Conservation (phyloP, 1,139 yeast species). For the Taphrina populina region DNA sequence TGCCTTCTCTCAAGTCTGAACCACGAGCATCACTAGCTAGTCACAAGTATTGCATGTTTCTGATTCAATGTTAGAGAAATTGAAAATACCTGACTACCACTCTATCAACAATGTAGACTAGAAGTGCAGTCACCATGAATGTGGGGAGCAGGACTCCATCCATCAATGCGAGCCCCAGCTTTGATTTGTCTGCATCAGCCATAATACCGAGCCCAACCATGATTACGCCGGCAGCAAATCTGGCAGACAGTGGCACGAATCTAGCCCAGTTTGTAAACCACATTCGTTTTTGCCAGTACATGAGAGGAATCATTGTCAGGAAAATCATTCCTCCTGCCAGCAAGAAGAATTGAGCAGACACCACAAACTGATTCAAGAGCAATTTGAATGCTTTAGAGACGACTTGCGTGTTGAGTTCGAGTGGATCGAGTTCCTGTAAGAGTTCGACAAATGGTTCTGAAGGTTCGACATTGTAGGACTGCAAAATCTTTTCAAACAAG, state of each 20-base stretch:
- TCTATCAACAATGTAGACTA: background rate
- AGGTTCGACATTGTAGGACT: conserved; percentile 17
- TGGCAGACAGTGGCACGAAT: conserved; percentile 12
- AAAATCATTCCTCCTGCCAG: conserved; percentile 19
- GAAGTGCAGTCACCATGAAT: conserved; percentile 12
- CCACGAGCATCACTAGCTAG: no score
- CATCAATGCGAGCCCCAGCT: background rate
- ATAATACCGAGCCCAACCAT: conserved; percentile 14
- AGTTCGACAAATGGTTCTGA: conserved; percentile 10
- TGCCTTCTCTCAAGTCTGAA: background rate
- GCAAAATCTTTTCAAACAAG: conserved; percentile 14
- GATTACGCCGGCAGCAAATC: conserved; percentile 5
- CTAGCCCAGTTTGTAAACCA: conserved; percentile 17
- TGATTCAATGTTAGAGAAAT: background rate
- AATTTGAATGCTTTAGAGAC: conserved; percentile 7
- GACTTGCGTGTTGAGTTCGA: conserved; percentile 6
- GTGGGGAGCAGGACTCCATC: conserved; percentile 9
- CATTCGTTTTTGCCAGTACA: conserved; percentile 28
- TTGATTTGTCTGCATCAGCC: conserved; percentile 1
- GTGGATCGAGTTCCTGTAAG: conserved; percentile 11
- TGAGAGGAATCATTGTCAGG: conserved; percentile 24
- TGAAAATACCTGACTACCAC: conserved; percentile 13
- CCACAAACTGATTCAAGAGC: conserved; percentile 26
- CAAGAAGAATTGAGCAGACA: conserved; percentile 25
- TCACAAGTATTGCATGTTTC: no score